Base-by-base conservation (phyloP, 2,329 filamentous ascomycete genomes). In the Nothopassalora personata region DNA sequence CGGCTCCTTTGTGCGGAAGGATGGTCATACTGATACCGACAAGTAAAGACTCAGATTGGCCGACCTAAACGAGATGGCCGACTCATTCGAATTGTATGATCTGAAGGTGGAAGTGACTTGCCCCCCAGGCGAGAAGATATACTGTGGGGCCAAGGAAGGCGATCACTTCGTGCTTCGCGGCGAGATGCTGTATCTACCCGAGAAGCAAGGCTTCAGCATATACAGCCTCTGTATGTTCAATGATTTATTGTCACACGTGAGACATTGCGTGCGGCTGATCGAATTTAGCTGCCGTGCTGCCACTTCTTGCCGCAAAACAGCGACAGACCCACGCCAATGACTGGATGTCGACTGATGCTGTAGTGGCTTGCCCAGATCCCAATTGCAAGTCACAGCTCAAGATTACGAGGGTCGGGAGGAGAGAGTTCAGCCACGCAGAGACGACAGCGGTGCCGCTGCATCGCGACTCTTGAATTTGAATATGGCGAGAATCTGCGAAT, bases 121-220 rank as follows among this genome's bases (percentile, higher is more conserved):
- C 28, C 64, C 64, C 18, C 52, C 60, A 13, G 61, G 51, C 10
- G 58, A 56, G 19, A 60, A 60, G 39, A 65, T 64, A 18, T 65
- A 64, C 36, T 66, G 64, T 47, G 64, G 64, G 4, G 63, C 64
- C 18, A 62, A 63, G 52, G 56, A 54, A 15, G 64, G 63, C 11
- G 64, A 66, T 43, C 56, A 64, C 33, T 66, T 66, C 55, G 56
- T 61, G 13, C 45, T 66, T 33, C 49, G 56, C 43, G 64, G 63
- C n/a, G 64, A 66, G 55, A 66, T 66, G 63, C 36, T 66, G 43
- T 62, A 65, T 48, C 54, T 66, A 34, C 61, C 64, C 43, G 48
- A 53, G 36, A 57, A 48, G 33, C 64, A 66, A 53, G 64, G 64
- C 4, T 64, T 65, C 30, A 66, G 64, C 39, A 66, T 66, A 11